Evolutionary conservation across 495 filamentous ascomycete genomes (phyloP).

Genomic region (Penicillium tannophilum): DNA sequence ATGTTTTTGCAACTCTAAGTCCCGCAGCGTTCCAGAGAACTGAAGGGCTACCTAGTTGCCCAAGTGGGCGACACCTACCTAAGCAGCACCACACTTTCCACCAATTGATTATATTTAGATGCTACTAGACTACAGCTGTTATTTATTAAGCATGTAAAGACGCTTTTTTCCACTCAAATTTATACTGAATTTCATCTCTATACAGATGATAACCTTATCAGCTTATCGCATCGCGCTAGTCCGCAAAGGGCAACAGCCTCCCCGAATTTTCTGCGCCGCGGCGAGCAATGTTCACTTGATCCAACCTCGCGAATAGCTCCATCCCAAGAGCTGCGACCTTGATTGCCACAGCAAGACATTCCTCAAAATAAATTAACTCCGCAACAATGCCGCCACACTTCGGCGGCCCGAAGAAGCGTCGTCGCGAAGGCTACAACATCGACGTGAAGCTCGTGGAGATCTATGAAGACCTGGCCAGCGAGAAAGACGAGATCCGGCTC

Average conservation of each 20-base stretch:
- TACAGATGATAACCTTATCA: slow-evolving; percentile 20
- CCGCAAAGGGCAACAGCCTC: slow-evolving; percentile 20
- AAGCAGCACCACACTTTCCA: background rate
- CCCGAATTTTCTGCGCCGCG: slow-evolving; percentile 29
- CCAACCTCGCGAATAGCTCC: slow-evolving; percentile 20
- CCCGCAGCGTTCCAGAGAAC: background rate
- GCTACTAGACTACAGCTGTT: too few species aligned
- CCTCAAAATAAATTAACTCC: slow-evolving; percentile 5
- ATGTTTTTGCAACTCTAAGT: background rate
- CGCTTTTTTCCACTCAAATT: too few species aligned
- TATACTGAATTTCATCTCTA: background rate
- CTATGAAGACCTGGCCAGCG: slow-evolving; percentile 57
- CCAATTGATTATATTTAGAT: too few species aligned
- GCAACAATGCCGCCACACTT: slow-evolving; percentile 30
- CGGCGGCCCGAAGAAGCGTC: slow-evolving; percentile 45
- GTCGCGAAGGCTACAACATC: slow-evolving; percentile 47
- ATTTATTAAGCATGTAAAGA: too few species aligned
- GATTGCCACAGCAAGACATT: slow-evolving; percentile 6
- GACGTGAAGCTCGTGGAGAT: slow-evolving; percentile 55
- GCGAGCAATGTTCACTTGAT: slow-evolving; percentile 19
- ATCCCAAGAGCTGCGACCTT: slow-evolving; percentile 12
- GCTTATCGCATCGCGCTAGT: slow-evolving; percentile 27
- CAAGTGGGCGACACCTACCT: background rate
- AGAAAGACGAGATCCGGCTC: slow-evolving; percentile 52
- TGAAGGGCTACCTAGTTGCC: background rate